Evolutionary conservation across 345 rosid genomes (phyloP), one percentile per base, ranked within the genome.

Genomic region (Toxicodendron radicans): DNA sequence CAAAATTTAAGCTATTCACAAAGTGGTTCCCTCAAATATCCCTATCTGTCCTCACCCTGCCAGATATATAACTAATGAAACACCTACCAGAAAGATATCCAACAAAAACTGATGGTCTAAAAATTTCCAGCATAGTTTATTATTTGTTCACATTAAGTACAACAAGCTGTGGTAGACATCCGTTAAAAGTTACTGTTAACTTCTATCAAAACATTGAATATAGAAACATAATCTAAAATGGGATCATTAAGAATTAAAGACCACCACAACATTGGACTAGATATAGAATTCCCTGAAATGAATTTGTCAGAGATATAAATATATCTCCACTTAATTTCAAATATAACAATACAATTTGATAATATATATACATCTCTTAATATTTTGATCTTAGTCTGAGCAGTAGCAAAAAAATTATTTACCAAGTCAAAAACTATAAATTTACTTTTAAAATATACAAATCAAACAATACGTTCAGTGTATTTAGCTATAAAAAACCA

Each of bases 11-110:
- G 21, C 35, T 21, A 18, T 65, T 45, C 33, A 12, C 30, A 45
- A 23, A 23, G 54, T 64, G 13, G 38, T 33, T 35, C 43, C 17
- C 8, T 33, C 18, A 10, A 4, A 64, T 12, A 64, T 7, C 8
- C 33, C 53, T 45, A 5, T 43, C n/a, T 24, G 9, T 6, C 35
- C 12, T 35, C 49, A 45, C 32, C 20, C 33, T 65, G 3, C 56
- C n/a, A 18, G 49, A 23, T 5, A 38, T 7, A 38, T 13, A 17
- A 46, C 23, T 24, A 46, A 45, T 45, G 35, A 45, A 45, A 43
- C 24, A 43, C 53, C 53, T 5, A 21, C 68, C 68, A 64, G 46
- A 64, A 43, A 41, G 35, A 65, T 46, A 65, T 45, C 13, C 69
- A 45, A 23, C 35, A 21, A 3, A 65, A 23, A 21, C 33, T 21